Evolutionary conservation across 768 basidiomycete genomes (phyloP).

Genomic region (Xerocomus brunneocitrinus): DNA sequence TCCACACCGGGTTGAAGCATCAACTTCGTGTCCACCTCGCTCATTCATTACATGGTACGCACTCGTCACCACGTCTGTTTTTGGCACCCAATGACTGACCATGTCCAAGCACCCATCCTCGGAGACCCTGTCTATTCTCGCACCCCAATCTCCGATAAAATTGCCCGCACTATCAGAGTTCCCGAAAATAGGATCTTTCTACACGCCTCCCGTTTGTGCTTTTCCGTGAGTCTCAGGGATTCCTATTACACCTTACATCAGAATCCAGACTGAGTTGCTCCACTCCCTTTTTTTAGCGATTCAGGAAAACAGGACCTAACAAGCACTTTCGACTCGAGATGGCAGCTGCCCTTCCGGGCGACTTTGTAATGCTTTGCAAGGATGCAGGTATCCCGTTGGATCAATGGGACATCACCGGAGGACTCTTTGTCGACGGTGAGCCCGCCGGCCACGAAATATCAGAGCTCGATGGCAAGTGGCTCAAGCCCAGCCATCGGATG

Average conservation of each 20-base stretch:
- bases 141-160: constrained; percentile 30
- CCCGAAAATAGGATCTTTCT: constrained; percentile 52
- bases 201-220: constrained; percentile 54
- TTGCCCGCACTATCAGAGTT: constrained; percentile 26
- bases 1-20: constrained; percentile 64
- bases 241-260: neutral
- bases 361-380: constrained; percentile 50
- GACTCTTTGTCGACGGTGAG: constrained; percentile 43
- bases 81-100: constrained; percentile 7
- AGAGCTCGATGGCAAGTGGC: constrained; percentile 37
- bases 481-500: constrained; percentile 16
- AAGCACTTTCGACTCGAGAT: constrained; percentile 51
- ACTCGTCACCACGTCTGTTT: neutral
- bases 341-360: constrained; percentile 52
- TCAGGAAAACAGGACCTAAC: constrained; percentile 37
- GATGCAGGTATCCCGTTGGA: constrained; percentile 42
- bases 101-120: constrained; percentile 54
- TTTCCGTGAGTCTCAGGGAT: constrained; percentile 41
- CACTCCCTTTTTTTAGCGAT: constrained; percentile 37
- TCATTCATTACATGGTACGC: constrained; percentile 43
- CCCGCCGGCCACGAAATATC: constrained; percentile 33
- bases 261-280: neutral
- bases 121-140: constrained; percentile 54
- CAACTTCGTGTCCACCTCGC: constrained; percentile 67
- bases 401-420: constrained; percentile 36